These are phyloP conservation scores for Yamadazyma triangularis DNA, from an alignment of 1,139 yeast genomes.

Conservation along the genomic window DNA sequence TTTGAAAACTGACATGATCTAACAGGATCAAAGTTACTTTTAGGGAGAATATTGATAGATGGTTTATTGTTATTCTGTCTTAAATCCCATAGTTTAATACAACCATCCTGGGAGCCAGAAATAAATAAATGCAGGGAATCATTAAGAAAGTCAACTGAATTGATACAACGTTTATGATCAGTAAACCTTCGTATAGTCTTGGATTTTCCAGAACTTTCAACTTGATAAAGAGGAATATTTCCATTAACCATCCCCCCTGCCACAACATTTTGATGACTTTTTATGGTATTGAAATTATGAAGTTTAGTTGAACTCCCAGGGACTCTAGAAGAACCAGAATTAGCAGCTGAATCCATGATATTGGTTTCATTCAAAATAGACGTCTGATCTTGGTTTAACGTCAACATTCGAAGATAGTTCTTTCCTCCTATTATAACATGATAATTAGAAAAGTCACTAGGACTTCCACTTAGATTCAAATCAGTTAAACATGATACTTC, in stretches of 20 bases:
- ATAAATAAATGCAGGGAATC: constrained; percentile 55
- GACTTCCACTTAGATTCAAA: constrained; percentile 12
- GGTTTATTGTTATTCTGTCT: constrained; percentile 49
- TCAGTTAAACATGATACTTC: constrained; percentile 27
- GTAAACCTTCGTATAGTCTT: constrained; percentile 43
- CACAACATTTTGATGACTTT: constrained; percentile 29
- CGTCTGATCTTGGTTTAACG: constrained; percentile 37
- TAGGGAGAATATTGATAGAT: constrained; percentile 36
- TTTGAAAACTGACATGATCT: constrained; percentile 60
- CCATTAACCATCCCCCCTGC: constrained; percentile 46
- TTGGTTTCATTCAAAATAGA: constrained; percentile 36
- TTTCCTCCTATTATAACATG: constrained; percentile 58
- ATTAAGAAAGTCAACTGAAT: constrained; percentile 61
- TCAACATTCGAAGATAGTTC: constrained; percentile 48
- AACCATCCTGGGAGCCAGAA: constrained; percentile 91
- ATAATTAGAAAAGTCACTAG: constrained; percentile 19
- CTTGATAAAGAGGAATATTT: constrained; percentile 27
- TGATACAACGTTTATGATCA: constrained; percentile 80
- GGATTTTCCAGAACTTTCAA: constrained; percentile 32
- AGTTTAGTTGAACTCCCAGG: constrained; percentile 28
- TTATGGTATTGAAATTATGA: constrained; percentile 39
- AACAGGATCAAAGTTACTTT: constrained; percentile 60
- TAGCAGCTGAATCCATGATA: constrained; percentile 43
- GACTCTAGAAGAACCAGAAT: constrained; percentile 20
- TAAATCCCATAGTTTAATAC: constrained; percentile 84